Conservation (phyloP, 2,329 filamentous ascomycete species). For the Ramularia collo-cygni region DNA sequence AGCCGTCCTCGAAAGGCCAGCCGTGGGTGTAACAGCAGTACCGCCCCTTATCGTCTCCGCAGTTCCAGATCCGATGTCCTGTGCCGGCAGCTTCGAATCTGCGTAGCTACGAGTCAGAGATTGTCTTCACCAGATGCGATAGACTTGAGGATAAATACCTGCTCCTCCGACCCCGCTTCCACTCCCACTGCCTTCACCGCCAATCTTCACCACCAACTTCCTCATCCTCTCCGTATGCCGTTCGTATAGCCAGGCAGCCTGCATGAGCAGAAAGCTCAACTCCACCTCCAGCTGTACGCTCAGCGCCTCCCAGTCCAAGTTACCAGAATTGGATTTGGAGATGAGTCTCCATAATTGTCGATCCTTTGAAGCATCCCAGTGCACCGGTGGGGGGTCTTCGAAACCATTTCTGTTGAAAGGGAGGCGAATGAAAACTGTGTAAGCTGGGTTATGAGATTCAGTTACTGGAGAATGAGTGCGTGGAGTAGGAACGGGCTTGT, state of each 20-base stretch:
- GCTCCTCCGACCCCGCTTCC: conserved; percentile 23
- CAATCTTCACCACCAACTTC: conserved; percentile 70
- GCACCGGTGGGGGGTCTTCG: conserved; percentile 79
- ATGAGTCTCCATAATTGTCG: conserved; percentile 84
- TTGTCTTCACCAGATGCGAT: too few species aligned
- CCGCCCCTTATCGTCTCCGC: too few species aligned
- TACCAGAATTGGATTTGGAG: conserved; percentile 57
- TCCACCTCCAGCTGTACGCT: conserved; percentile 68
- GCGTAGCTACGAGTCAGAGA: too few species aligned
- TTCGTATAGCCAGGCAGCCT: conserved; percentile 91
- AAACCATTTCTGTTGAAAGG: conserved; percentile 84
- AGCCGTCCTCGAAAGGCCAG: conserved; percentile 35
- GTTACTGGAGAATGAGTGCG: conserved; percentile 2
- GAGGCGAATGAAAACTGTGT: conserved; percentile 78
- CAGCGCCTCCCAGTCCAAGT: conserved; percentile 63
- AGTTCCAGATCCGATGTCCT: too few species aligned
- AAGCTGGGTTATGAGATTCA: conserved; percentile 20
- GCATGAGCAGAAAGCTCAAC: conserved; percentile 81
- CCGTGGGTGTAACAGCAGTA: too few species aligned
- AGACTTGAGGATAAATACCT: too few species aligned
- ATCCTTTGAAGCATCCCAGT: conserved; percentile 85
- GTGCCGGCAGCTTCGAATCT: conserved; percentile 12
- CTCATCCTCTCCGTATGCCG: conserved; percentile 82
- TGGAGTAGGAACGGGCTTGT: neutral
- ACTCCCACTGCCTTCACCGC: conserved; percentile 36